These are phyloP conservation scores for Colletotrichum noveboracense DNA, from an alignment of 2,329 filamentous ascomycete genomes.

Conservation along the genomic window DNA sequence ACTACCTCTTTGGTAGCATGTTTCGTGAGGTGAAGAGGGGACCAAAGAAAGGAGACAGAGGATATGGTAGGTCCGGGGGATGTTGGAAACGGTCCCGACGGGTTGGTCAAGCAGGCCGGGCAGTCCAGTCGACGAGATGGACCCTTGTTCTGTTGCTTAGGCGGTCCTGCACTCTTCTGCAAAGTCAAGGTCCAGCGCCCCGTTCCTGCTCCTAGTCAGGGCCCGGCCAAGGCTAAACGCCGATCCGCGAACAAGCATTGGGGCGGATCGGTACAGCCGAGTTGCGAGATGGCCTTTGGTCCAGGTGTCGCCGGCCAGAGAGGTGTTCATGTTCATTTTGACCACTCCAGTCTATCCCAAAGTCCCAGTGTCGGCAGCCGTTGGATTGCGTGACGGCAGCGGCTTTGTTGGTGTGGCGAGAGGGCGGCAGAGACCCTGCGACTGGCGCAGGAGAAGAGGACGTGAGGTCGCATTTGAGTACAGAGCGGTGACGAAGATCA, in stretches of 20 bases:
- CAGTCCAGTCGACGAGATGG: background rate
- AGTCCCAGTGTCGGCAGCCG: background rate
- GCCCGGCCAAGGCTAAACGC: slow-evolving; percentile 3
- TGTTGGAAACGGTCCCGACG: slow-evolving; percentile 12
- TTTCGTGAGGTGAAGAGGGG: background rate
- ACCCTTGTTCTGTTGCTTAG: slow-evolving; percentile 4
- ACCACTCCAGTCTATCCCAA: background rate
- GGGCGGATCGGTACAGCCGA: background rate
- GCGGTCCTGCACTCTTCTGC: background rate
- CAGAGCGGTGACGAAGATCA: slow-evolving; percentile 3
- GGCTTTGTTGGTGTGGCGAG: background rate
- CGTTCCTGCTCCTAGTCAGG: background rate
- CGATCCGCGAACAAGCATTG: slow-evolving; percentile 8
- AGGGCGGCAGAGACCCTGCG: background rate
- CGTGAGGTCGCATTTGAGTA: slow-evolving; percentile 17
- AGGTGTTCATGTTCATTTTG: background rate
- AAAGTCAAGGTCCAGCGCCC: background rate
- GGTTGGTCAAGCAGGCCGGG: slow-evolving; percentile 15
- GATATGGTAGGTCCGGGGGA: slow-evolving; percentile 8
- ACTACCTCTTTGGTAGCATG: background rate
- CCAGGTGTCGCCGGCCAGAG: background rate
- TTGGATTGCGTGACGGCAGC: background rate
- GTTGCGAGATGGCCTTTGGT: background rate
- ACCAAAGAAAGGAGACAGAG: background rate
- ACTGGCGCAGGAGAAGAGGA: background rate